Percentiles rank a stretch among this genome's conserved stretches.
Conservation (phyloP, 2,329 filamentous ascomycete genomes). For the Monascus ruber region DNA sequence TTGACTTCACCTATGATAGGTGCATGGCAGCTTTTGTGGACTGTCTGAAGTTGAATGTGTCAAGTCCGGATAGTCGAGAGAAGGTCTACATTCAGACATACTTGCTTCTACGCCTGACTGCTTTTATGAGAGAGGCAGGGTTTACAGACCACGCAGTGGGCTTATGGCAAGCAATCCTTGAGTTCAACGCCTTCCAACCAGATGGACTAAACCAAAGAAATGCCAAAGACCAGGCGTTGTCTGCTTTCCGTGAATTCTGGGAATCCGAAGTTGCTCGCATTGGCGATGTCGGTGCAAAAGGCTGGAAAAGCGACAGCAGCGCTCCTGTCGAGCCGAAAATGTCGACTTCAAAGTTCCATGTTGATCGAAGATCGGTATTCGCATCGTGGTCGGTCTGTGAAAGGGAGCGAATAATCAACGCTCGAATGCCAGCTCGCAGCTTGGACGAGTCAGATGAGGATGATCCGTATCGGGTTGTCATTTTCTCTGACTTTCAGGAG, state of each 20-base stretch:
- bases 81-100: slow-evolving; percentile 46
- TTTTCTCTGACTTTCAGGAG: slow-evolving; percentile 63
- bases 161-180: slow-evolving; percentile 72
- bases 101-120: slow-evolving; percentile 61
- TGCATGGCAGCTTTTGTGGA: slow-evolving; percentile 49
- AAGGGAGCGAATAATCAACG: slow-evolving; percentile 32
- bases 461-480: slow-evolving; percentile 71
- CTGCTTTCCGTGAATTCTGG: slow-evolving; percentile 66
- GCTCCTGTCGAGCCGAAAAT: slow-evolving; percentile 23
- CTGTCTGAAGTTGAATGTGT: slow-evolving; percentile 39
- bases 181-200: slow-evolving; percentile 56
- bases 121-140: slow-evolving; percentile 64
- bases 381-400: slow-evolving; percentile 44
- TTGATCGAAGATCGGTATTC: slow-evolving; percentile 23
- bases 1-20: slow-evolving; percentile 56
- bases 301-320: slow-evolving; percentile 45
- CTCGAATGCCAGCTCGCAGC: slow-evolving; percentile 57
- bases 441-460: slow-evolving; percentile 64
- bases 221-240: slow-evolving; percentile 7
- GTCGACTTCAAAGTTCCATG: slow-evolving; percentile 10
- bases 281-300: slow-evolving; percentile 59
- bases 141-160: slow-evolving; percentile 66
- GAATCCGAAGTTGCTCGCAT: slow-evolving; percentile 70
- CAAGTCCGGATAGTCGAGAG: slow-evolving; percentile 8
- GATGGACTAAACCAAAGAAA: slow-evolving; percentile 11